phyloP scores from a whole-genome alignment of 805 yeast species.

The Kregervanrija delftensis region DNA sequence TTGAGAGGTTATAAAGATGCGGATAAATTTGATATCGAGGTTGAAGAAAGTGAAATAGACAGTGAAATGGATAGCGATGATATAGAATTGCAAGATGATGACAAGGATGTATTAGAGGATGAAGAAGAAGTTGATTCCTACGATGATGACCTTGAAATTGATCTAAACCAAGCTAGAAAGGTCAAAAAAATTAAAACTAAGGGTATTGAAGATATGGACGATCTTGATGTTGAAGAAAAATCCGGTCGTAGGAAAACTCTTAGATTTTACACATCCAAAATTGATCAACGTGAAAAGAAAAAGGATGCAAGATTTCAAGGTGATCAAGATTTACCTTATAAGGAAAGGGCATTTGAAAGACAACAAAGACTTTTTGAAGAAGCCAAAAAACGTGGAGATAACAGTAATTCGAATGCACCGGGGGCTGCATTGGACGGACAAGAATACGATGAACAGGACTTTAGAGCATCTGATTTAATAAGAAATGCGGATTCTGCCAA shows the following conservation, averaged over 20 bases:
- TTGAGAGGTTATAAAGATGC: constrained; percentile 15
- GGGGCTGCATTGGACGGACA: no score
- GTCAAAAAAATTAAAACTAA: constrained; percentile 33
- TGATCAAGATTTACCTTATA: constrained; percentile 87
- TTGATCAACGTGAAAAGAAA: constrained; percentile 74
- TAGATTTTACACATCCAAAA: constrained; percentile 94
- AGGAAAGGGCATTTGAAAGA: constrained; percentile 83
- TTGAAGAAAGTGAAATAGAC: constrained; percentile 20
- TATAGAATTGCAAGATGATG: constrained; percentile 13
- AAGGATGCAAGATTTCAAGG: constrained; percentile 59
- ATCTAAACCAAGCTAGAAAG: constrained; percentile 28
- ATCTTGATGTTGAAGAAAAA: constrained; percentile 83
- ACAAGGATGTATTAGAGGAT: constrained; percentile 7
- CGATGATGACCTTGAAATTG: constrained; percentile 19
- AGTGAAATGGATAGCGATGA: constrained; percentile 19
- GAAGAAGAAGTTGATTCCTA: constrained; percentile 16
- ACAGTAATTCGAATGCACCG: constrained; percentile 27
- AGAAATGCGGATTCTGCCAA: constrained; percentile 30
- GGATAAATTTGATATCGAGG: constrained; percentile 17
- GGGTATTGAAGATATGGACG: constrained; percentile 65
- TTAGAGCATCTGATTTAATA: no score
- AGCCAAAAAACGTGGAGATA: constrained; percentile 79
- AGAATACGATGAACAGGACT: no score
- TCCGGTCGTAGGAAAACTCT: constrained; percentile 70
- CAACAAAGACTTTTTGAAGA: constrained; percentile 82